Conservation (phyloP, 495 filamentous ascomycete species). For the Coniosporium apollinis region DNA sequence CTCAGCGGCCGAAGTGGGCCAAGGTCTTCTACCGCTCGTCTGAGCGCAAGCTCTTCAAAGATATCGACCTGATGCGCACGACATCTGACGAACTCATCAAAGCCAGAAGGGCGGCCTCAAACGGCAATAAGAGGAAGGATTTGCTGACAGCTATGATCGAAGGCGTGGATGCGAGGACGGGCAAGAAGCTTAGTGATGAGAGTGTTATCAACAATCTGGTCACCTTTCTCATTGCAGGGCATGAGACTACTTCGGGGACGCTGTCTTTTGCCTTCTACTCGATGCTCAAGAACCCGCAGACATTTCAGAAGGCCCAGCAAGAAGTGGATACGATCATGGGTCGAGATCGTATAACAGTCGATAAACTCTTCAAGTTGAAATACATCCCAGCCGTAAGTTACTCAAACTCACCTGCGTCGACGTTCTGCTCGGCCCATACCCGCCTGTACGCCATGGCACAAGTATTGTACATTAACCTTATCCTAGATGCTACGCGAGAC, state of each 20-base stretch:
- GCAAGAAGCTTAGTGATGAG: slow-evolving; percentile 39
- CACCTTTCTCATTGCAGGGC: slow-evolving; percentile 49
- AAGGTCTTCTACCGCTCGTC: slow-evolving; percentile 34
- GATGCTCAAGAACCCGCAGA: slow-evolving; percentile 44
- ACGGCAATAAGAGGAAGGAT: slow-evolving; percentile 46
- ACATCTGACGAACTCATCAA: slow-evolving; percentile 42
- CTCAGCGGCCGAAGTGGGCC: slow-evolving; percentile 33
- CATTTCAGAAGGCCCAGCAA: slow-evolving; percentile 41
- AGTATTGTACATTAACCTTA: no score
- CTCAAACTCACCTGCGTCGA: no score
- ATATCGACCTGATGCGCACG: slow-evolving; percentile 38
- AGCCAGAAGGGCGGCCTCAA: slow-evolving; percentile 35
- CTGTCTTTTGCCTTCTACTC: slow-evolving; percentile 1
- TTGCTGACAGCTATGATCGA: slow-evolving; percentile 53
- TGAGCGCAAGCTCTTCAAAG: slow-evolving; percentile 37
- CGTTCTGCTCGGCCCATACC: no score
- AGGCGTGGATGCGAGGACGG: slow-evolving; percentile 49
- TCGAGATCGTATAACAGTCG: slow-evolving; percentile 41
- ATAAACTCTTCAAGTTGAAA: slow-evolving; percentile 47
- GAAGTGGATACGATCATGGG: slow-evolving; percentile 56
- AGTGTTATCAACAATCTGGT: slow-evolving; percentile 55
- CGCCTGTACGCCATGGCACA: no score
- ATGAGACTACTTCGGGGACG: slow-evolving; percentile 47
- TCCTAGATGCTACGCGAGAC: slow-evolving; percentile 58
- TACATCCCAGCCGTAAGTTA: slow-evolving; percentile 48